Conservation (phyloP, 164 flowering plant species). For the Annona cherimola region DNA sequence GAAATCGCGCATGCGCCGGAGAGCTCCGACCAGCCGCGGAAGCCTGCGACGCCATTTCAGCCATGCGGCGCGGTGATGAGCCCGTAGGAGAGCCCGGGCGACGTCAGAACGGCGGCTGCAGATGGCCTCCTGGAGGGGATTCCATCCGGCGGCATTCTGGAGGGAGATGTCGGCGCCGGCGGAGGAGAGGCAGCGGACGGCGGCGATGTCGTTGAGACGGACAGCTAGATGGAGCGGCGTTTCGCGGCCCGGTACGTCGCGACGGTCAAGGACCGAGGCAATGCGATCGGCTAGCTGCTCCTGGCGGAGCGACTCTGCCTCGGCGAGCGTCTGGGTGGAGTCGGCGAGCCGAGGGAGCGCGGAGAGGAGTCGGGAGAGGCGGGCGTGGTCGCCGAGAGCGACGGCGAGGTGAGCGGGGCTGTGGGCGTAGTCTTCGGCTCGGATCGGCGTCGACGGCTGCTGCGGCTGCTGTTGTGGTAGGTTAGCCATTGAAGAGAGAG, state of each 20-base stretch:
- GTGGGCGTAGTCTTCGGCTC: slow-evolving; percentile 50
- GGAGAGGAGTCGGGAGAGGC: slow-evolving; percentile 49
- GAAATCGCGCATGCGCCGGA: slow-evolving; percentile 86
- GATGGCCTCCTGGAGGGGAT: slow-evolving; percentile 76
- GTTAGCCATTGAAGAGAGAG: neutral
- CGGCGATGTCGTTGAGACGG: slow-evolving; percentile 45
- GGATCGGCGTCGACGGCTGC: neutral
- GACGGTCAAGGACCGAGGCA: slow-evolving; percentile 72
- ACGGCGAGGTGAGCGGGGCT: slow-evolving; percentile 86
- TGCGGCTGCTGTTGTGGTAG: neutral
- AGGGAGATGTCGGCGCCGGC: slow-evolving; percentile 88
- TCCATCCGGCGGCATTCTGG: slow-evolving; percentile 88
- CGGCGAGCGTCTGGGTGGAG: slow-evolving; percentile 48
- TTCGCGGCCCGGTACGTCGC: slow-evolving; percentile 74
- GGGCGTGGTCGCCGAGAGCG: slow-evolving; percentile 49
- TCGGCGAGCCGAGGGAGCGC: slow-evolving; percentile 61
- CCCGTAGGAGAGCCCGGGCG: slow-evolving; percentile 43
- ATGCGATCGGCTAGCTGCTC: slow-evolving; percentile 61
- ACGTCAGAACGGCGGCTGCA: slow-evolving; percentile 48
- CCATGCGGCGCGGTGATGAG: slow-evolving; percentile 74
- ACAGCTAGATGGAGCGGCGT: slow-evolving; percentile 93
- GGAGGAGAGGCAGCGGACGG: slow-evolving; percentile 46
- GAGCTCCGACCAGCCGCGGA: slow-evolving; percentile 67
- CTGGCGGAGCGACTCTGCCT: slow-evolving; percentile 63
- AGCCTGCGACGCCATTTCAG: slow-evolving; percentile 88